Conservation (phyloP, 2,329 filamentous ascomycete genomes). For the Fonsecaea erecta region DNA sequence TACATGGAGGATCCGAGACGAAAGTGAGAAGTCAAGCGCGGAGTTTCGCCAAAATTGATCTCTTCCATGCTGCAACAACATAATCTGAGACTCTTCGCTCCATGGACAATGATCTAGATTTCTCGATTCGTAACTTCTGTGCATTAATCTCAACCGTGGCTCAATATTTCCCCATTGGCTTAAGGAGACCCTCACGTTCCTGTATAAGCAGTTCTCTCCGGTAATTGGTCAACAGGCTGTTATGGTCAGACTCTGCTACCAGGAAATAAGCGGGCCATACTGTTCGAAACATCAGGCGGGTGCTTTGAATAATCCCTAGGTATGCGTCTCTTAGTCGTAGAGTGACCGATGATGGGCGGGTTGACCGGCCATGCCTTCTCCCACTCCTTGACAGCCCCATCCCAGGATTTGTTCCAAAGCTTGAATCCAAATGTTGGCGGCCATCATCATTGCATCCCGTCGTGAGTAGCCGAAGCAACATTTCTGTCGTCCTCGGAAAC, state of each 20-base stretch:
- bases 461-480: background rate
- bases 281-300: too few relatives aligned
- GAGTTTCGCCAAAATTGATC: background rate
- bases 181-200: background rate
- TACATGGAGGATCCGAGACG: constrained; percentile 12
- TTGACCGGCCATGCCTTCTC: background rate
- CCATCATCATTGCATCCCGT: background rate
- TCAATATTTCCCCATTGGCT: background rate
- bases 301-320: background rate
- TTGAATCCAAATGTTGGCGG: background rate
- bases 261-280: background rate
- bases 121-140: background rate
- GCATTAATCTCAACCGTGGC: background rate
- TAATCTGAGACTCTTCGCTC: background rate
- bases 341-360: background rate
- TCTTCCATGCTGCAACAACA: background rate
- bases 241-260: background rate
- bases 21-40: constrained; percentile 4
- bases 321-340: background rate
- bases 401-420: background rate
- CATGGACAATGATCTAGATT: background rate
- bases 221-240: background rate
- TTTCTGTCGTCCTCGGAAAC: background rate
- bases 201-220: background rate
- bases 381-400: background rate